Evolutionary conservation across 495 filamentous ascomycete genomes (phyloP).

Genomic region (Extremus antarcticus): DNA sequence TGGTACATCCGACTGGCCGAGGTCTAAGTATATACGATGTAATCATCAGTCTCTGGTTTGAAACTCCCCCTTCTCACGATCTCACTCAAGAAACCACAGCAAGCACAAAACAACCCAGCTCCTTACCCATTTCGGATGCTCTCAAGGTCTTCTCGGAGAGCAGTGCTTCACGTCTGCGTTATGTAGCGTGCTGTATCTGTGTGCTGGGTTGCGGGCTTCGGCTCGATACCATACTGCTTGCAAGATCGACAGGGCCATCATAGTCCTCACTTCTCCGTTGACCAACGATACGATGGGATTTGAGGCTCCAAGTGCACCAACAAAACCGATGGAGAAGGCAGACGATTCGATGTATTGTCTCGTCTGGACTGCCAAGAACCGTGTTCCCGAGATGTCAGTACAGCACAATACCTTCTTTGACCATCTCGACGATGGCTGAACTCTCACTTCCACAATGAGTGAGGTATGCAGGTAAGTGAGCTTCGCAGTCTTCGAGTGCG

Average conservation of each 20-base stretch:
- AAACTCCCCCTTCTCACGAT: too few relatives aligned
- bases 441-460: background rate
- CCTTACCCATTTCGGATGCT: background rate
- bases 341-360: too few relatives aligned
- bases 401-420: background rate
- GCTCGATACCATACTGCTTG: background rate
- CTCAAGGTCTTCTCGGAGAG: constrained; percentile 5
- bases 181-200: constrained; percentile 2
- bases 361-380: too few relatives aligned
- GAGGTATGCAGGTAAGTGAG: too few relatives aligned
- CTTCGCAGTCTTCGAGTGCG: too few relatives aligned
- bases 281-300: background rate
- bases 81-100: background rate
- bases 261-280: constrained; percentile 1
- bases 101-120: constrained; percentile 6
- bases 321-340: background rate
- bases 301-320: constrained; percentile 2
- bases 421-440: background rate
- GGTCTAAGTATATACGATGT: too few relatives aligned
- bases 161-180: background rate
- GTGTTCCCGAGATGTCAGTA: too few relatives aligned
- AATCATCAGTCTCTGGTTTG: too few relatives aligned
- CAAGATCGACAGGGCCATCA: constrained; percentile 5
- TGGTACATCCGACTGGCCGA: too few relatives aligned
- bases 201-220: background rate